Percentiles rank a stretch among this genome's conserved stretches.
These are phyloP conservation scores for Penicillium atrosanguineum DNA, from an alignment of 495 filamentous ascomycete species.

Conservation along the genomic window DNA sequence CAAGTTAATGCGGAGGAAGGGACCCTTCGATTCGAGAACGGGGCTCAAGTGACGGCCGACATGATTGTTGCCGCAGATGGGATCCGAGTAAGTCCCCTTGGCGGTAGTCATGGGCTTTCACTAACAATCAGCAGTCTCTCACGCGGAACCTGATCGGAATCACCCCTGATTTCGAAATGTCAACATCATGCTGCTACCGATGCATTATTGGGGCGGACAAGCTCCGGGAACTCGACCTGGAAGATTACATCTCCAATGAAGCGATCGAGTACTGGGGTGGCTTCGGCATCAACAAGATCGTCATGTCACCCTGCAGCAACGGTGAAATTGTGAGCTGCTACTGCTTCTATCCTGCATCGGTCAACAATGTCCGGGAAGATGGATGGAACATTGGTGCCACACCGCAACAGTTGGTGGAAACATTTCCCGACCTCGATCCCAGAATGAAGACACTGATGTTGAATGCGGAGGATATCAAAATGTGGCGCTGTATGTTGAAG, in stretches of 20 bases:
- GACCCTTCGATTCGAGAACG: slow-evolving; percentile 23
- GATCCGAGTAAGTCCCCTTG: slow-evolving; percentile 18
- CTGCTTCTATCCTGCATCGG: slow-evolving; percentile 22
- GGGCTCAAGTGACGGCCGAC: slow-evolving; percentile 14
- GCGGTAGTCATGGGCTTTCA: too few species aligned
- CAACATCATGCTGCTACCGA: slow-evolving; percentile 30
- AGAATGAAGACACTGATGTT: slow-evolving; percentile 24
- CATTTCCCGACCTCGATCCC: slow-evolving; percentile 26
- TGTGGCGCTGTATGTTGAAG: slow-evolving; percentile 25
- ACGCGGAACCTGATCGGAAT: slow-evolving; percentile 23
- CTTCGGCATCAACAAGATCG: slow-evolving; percentile 32
- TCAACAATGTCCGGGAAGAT: slow-evolving; percentile 27
- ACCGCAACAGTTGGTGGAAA: slow-evolving; percentile 24
- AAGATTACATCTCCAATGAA: slow-evolving; percentile 25
- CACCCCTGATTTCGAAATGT: slow-evolving; percentile 22
- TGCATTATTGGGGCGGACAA: slow-evolving; percentile 32
- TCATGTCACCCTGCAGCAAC: slow-evolving; percentile 30
- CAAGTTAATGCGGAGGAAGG: slow-evolving; percentile 21
- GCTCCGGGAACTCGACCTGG: slow-evolving; percentile 20
- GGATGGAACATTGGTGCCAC: slow-evolving; percentile 26
- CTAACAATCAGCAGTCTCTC: slow-evolving; percentile 4
- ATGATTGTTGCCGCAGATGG: slow-evolving; percentile 31
- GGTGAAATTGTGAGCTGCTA: slow-evolving; percentile 30
- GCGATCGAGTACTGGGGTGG: slow-evolving; percentile 37
- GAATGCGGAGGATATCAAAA: slow-evolving; percentile 30